Evolutionary conservation across 495 filamentous ascomycete species (phyloP).

Genomic region (Cenococcum geophilum): DNA sequence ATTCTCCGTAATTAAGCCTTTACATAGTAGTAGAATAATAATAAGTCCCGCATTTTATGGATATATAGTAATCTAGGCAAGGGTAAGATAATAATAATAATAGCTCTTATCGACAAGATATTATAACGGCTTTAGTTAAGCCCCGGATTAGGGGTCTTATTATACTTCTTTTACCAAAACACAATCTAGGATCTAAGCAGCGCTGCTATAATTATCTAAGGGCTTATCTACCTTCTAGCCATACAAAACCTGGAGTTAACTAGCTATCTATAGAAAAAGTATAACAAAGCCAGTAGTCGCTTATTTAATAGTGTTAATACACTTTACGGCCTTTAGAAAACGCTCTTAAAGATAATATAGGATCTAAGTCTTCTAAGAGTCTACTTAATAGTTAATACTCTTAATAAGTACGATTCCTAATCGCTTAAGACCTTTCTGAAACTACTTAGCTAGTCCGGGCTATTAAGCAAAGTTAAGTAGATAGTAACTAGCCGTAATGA

Average conservation of each 20-base stretch:
- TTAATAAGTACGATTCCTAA: background rate
- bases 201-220: background rate
- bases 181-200: constrained; percentile 5
- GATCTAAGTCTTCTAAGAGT: constrained; percentile 7
- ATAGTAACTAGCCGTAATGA: constrained; percentile 37
- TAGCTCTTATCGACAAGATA: constrained; percentile 12
- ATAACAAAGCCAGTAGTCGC: background rate
- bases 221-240: constrained; percentile 5
- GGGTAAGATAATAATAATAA: constrained; percentile 20
- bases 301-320: background rate
- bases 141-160: background rate
- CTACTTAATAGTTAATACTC: constrained; percentile 29
- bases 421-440: background rate
- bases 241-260: background rate
- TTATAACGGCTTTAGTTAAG: background rate
- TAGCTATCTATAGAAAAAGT: background rate
- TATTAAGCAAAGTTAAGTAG: constrained; percentile 37
- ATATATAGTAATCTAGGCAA: too few species aligned
- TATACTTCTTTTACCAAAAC: constrained; percentile 13
- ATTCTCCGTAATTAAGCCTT: constrained; percentile 9
- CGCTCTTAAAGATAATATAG: background rate
- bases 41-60: constrained; percentile 8
- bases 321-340: constrained; percentile 6
- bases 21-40: constrained; percentile 1
- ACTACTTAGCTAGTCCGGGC: background rate